A percentile compares a stretch with the other conserved stretches of the same genome.
phyloP scores from a whole-genome alignment of 148 eudicot species.

The Suaeda aralocaspica region DNA sequence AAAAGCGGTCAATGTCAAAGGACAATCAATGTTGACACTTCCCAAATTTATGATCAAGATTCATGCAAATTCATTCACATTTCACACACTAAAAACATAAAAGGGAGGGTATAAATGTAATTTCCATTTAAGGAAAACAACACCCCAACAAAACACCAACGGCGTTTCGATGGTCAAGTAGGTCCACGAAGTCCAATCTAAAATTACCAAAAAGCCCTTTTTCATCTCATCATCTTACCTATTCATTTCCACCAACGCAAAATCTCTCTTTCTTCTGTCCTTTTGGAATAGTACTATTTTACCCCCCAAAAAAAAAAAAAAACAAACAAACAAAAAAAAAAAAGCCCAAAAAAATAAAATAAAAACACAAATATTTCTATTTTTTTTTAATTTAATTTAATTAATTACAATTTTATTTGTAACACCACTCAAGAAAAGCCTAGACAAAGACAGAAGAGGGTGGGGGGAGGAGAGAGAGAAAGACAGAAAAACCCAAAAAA shows the following conservation, averaged over 20 bases:
- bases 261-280: neutral
- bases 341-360: constrained; percentile 2
- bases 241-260: neutral
- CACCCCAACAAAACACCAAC: constrained; percentile 19
- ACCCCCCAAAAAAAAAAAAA: neutral
- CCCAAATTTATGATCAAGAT: no score
- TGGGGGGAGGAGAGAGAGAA: constrained; percentile 8
- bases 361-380: constrained; percentile 4
- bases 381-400: neutral
- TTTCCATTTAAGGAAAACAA: neutral
- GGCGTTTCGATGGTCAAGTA: constrained; percentile 6
- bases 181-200: constrained; percentile 3
- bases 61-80: neutral
- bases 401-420: constrained; percentile 12
- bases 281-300: constrained; percentile 18
- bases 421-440: constrained; percentile 29
- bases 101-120: constrained; percentile 9
- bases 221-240: neutral
- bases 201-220: constrained; percentile 16
- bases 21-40: constrained; percentile 17
- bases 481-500: neutral
- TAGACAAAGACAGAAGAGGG: constrained; percentile 16
- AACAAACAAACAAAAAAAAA: neutral
- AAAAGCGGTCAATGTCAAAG: no score
- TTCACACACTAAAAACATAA: neutral